Evolutionary conservation across 768 basidiomycete genomes (phyloP), one percentile per base, ranked within the genome.

Genomic region (Chalciporus sphaerocephalus): DNA sequence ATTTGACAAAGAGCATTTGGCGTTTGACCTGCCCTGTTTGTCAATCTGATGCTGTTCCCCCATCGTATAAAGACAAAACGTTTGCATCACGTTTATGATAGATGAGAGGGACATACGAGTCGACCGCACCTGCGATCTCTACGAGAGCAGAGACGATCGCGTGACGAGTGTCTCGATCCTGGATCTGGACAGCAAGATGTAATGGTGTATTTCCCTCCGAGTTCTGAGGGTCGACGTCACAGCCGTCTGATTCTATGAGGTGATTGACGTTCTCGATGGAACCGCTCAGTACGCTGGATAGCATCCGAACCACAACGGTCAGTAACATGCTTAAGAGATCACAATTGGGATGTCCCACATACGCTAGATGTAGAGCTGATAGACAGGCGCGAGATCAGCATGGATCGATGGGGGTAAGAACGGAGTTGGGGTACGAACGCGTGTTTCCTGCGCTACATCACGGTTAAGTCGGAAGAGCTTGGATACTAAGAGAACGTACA

Each of bases 361-460:
- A 64, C 62, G 65, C 62, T 32, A 62, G 54, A 46, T 64, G 62
- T 21, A 64, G 65, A 35, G 65, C 62, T 64, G 46, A 41, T 17
- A 23, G 35, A 15, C 37, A 15, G 27, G 6, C 8, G 6, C 8
- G 13, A 30, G 21, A 49, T 62, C 48, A 61, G 50, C 41, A 24
- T 33, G 30, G 37, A 44, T 37, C n/a, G 28, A 34, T 12, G 18
- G 25, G 4, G 40, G 30, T 18, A 47, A 21, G 16, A 45, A 47
- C n/a, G 23, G 20, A 20, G 16, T 42, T 13, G 23, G 20, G 17
- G 16, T 42, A 30, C 65, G 65, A 46, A 64, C 62, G 52, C 34
- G 62, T 64, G 50, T 64, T 65, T 40, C 62, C 60, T 20, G 40
- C 40, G 18, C 65, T 64, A 40, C 24, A 21, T 10, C 23, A 18